Percentiles rank a stretch among this genome's conserved stretches.
These are phyloP conservation scores for Tricholoma terreum DNA, from an alignment of 768 basidiomycete genomes.

Conservation along the genomic window DNA sequence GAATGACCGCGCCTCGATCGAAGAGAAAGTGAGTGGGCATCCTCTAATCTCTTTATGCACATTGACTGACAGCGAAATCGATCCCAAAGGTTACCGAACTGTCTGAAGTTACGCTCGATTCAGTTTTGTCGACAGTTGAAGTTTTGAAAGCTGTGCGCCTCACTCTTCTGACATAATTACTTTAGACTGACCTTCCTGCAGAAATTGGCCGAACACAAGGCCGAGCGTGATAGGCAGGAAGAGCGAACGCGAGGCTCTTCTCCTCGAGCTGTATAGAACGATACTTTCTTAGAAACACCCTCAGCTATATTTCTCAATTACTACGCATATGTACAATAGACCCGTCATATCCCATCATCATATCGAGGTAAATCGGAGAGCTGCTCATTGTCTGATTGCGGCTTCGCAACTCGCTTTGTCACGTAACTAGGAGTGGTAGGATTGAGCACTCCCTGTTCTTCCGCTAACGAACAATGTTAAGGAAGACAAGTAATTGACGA, in stretches of 20 bases:
- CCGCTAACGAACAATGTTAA: slow-evolving; percentile 14
- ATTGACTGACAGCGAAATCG: neutral
- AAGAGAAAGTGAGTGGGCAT: slow-evolving; percentile 41
- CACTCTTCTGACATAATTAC: slow-evolving; percentile 18
- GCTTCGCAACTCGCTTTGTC: slow-evolving; percentile 12
- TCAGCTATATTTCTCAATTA: neutral
- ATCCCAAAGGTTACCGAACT: slow-evolving; percentile 54
- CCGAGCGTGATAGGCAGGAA: slow-evolving; percentile 43
- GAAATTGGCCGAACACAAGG: slow-evolving; percentile 52
- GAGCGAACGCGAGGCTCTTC: slow-evolving; percentile 28
- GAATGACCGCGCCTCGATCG: slow-evolving; percentile 45
- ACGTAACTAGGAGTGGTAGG: slow-evolving; percentile 20
- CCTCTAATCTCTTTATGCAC: neutral
- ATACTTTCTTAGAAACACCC: neutral
- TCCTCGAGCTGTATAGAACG: slow-evolving; percentile 21
- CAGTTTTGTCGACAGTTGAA: slow-evolving; percentile 54
- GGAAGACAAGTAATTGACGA: slow-evolving; percentile 1
- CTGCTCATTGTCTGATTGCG: neutral
- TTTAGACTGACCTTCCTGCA: slow-evolving; percentile 25
- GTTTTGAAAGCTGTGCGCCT: slow-evolving; percentile 55
- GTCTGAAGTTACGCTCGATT: slow-evolving; percentile 66
- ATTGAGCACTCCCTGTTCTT: slow-evolving; percentile 21
- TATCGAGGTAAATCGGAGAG: neutral
- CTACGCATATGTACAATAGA: neutral
- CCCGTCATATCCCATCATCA: neutral